phyloP scores from a whole-genome alignment of 257 asterid species.

The Solanum lignicaule region DNA sequence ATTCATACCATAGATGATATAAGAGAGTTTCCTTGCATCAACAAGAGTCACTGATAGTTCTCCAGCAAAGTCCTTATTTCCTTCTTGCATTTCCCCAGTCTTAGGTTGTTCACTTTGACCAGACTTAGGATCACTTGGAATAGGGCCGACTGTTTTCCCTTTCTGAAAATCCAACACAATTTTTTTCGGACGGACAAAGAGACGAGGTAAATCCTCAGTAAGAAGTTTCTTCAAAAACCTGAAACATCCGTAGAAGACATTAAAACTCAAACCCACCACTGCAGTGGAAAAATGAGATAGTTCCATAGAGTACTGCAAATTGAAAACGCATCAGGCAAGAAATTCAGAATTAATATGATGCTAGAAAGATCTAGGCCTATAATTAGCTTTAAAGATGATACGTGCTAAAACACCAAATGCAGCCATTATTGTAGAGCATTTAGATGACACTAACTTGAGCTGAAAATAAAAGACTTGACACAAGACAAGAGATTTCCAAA shows the following conservation, averaged over 20 bases:
- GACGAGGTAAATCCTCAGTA: slow-evolving; percentile 84
- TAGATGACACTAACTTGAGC: not conserved
- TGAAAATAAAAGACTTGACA: not conserved
- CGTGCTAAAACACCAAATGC: not conserved
- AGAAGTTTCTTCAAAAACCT: slow-evolving; percentile 93
- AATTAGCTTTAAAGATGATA: not conserved
- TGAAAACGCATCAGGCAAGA: not conserved
- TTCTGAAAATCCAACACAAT: slow-evolving; percentile 86
- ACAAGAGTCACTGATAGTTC: slow-evolving; percentile 93
- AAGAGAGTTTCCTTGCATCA: slow-evolving; percentile 80
- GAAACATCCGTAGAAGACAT: slow-evolving; percentile 1
- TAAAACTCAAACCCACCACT: not conserved
- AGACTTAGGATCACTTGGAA: slow-evolving; percentile 17
- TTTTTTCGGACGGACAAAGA: slow-evolving; percentile 94
- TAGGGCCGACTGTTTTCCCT: slow-evolving; percentile 69
- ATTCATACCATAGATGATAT: slow-evolving; percentile 67
- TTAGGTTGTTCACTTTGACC: slow-evolving; percentile 26
- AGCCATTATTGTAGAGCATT: not conserved
- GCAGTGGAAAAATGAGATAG: not conserved
- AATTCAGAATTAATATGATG: not conserved
- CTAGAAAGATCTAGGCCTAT: not conserved
- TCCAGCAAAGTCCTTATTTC: slow-evolving; percentile 71
- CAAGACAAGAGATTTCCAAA: not conserved
- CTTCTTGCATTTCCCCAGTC: slow-evolving; percentile 70
- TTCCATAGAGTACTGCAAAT: not conserved